phyloP scores from a whole-genome alignment of 192 early-diverging fungal genomes.

The Coemansia nantahalensis region DNA sequence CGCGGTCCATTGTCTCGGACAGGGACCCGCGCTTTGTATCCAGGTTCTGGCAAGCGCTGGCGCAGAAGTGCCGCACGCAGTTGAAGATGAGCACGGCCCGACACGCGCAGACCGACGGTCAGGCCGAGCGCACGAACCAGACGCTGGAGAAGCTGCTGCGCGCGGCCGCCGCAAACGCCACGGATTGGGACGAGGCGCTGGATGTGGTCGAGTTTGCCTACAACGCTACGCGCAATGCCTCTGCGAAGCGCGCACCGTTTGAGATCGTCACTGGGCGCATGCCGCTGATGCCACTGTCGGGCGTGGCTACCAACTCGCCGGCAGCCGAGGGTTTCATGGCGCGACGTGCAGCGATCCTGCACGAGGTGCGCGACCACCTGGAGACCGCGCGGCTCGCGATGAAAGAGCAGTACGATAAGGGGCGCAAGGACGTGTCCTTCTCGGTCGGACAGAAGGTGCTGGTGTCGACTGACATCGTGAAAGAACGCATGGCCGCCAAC shows the following conservation, averaged over 20 bases:
- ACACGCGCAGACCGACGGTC: slow-evolving; percentile 5
- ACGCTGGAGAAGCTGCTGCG: slow-evolving; percentile 1
- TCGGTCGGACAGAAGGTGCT: not conserved
- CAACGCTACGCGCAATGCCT: not conserved
- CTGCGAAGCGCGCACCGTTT: not conserved
- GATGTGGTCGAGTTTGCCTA: not conserved
- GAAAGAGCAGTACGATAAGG: too few relatives aligned
- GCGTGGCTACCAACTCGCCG: not conserved
- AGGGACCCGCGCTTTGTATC: not conserved
- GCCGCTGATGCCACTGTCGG: not conserved
- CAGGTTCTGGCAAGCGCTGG: slow-evolving; percentile 4
- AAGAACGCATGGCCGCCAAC: not conserved
- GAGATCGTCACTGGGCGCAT: not conserved
- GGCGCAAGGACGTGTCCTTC: not conserved
- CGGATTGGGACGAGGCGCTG: slow-evolving; percentile 1
- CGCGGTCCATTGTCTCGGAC: slow-evolving; percentile 1
- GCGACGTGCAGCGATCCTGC: not conserved
- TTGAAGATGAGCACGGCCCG: slow-evolving; percentile 1
- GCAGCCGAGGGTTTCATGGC: not conserved
- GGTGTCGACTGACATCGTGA: not conserved
- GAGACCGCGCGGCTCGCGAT: not conserved
- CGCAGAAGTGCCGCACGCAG: not conserved
- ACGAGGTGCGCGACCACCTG: not conserved
- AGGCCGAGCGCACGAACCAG: slow-evolving; percentile 5
- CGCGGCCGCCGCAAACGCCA: not conserved